A percentile compares a stretch with the other conserved stretches of the same genome.
Evolutionary conservation across 805 yeast genomes (phyloP).

Genomic region (Yamadazyma akitaensis): DNA sequence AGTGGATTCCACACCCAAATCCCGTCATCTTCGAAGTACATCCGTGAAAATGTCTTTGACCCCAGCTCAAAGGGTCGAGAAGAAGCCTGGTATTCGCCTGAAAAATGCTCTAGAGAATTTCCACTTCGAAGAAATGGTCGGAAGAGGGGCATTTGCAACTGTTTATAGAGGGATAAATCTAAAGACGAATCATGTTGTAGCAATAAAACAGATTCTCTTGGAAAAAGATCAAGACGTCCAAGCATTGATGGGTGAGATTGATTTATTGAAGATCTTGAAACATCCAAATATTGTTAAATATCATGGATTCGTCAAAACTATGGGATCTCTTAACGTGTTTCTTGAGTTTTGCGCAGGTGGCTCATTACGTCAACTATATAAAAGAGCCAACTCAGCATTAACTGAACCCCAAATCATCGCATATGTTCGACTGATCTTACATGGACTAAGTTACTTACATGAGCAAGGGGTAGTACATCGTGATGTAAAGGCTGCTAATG

Average conservation of each 20-base stretch:
- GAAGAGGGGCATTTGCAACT: constrained; percentile 88
- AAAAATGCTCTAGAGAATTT: constrained; percentile 46
- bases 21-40: constrained; percentile 18
- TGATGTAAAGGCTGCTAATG: constrained; percentile 92
- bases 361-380: constrained; percentile 54
- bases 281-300: constrained; percentile 68
- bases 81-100: constrained; percentile 36
- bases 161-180: constrained; percentile 75
- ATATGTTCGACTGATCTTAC: constrained; percentile 52
- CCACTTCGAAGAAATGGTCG: constrained; percentile 61
- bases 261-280: constrained; percentile 57
- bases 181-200: constrained; percentile 64
- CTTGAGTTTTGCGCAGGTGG: constrained; percentile 65
- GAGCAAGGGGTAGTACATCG: constrained; percentile 76
- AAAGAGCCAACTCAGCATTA: constrained; percentile 46
- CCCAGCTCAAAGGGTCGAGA: constrained; percentile 52
- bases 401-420: constrained; percentile 51
- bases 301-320: constrained; percentile 61
- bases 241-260: constrained; percentile 63
- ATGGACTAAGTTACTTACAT: constrained; percentile 63
- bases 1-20: constrained; percentile 17
- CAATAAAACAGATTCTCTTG: constrained; percentile 74
- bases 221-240: constrained; percentile 44
- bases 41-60: constrained; percentile 43
- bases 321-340: constrained; percentile 51